Conservation (phyloP, 805 yeast genomes). For the Hanseniaspora thailandica region DNA sequence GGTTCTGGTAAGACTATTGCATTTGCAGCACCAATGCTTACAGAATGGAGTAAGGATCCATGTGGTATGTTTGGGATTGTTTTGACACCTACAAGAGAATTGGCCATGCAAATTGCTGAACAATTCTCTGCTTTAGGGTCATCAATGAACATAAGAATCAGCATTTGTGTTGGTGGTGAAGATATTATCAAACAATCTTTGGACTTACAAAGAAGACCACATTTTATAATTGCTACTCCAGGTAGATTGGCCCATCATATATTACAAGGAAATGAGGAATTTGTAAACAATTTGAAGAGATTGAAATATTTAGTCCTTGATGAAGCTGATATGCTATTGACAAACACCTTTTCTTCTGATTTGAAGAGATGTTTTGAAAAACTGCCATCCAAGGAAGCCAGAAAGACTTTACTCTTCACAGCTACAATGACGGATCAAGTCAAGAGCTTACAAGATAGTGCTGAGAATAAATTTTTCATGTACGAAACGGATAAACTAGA, state of each 20-base stretch:
- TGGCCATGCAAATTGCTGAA: conserved; percentile 93
- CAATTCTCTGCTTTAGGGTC: conserved; percentile 92
- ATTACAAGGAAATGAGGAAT: conserved; percentile 76
- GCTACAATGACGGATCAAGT: conserved; percentile 95
- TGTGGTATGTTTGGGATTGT: conserved; percentile 82
- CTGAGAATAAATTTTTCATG: conserved; percentile 46
- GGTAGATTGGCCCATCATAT: conserved; percentile 93
- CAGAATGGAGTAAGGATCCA: conserved; percentile 92
- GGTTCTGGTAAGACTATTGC: conserved; percentile 98
- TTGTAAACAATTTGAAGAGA: conserved; percentile 63
- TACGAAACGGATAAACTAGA: conserved; percentile 69
- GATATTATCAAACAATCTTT: conserved; percentile 84
- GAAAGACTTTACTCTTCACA: conserved; percentile 86
- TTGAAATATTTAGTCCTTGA: conserved; percentile 77
- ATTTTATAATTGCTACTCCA: conserved; percentile 92
- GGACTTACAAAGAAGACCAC: conserved; percentile 72
- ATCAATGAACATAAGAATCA: conserved; percentile 68
- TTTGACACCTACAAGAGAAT: conserved; percentile 82
- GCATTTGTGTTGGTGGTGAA: conserved; percentile 87
- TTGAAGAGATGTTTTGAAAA: conserved; percentile 58
- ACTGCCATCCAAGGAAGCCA: conserved; percentile 54
- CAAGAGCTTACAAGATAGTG: conserved; percentile 53
- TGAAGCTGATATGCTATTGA: conserved; percentile 88
- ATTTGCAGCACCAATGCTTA: conserved; percentile 93
- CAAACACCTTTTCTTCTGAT: conserved; percentile 73